Conservation (phyloP, 2,329 filamentous ascomycete genomes). For the Aspergillus brasiliensis region DNA sequence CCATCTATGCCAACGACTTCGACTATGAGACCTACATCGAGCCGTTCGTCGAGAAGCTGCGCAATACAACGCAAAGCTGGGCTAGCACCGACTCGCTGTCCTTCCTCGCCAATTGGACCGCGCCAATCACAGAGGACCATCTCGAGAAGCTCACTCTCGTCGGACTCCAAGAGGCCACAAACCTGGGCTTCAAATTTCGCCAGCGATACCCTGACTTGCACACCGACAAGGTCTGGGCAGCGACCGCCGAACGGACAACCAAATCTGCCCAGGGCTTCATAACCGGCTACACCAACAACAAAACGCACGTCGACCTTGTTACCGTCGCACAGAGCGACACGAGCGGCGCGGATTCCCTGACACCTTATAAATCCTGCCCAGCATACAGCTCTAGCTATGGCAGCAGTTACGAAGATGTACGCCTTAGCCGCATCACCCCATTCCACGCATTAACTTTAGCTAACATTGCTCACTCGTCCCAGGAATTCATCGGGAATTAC, state of each 20-base stretch:
- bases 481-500: conserved; percentile 44
- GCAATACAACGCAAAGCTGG: conserved; percentile 63
- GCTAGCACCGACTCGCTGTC: conserved; percentile 55
- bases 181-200: conserved; percentile 60
- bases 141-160: conserved; percentile 61
- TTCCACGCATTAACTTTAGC: background rate
- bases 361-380: conserved; percentile 66
- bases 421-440: conserved; percentile 25
- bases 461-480: too few species aligned
- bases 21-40: conserved; percentile 61
- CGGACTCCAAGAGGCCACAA: conserved; percentile 62
- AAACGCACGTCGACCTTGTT: conserved; percentile 55
- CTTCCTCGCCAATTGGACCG: conserved; percentile 60
- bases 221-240: conserved; percentile 62
- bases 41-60: conserved; percentile 60
- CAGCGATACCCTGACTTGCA: conserved; percentile 60
- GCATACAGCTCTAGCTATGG: conserved; percentile 62
- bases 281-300: conserved; percentile 57
- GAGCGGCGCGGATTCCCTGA: conserved; percentile 62
- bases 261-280: conserved; percentile 62
- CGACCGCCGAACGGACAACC: conserved; percentile 63
- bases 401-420: conserved; percentile 54
- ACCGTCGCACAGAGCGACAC: conserved; percentile 59
- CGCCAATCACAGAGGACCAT: conserved; percentile 60
- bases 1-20: conserved; percentile 63